A percentile compares a stretch with the other conserved stretches of the same genome.
phyloP scores from a whole-genome alignment of 2,329 filamentous ascomycete species.

The Fusarium sp. region DNA sequence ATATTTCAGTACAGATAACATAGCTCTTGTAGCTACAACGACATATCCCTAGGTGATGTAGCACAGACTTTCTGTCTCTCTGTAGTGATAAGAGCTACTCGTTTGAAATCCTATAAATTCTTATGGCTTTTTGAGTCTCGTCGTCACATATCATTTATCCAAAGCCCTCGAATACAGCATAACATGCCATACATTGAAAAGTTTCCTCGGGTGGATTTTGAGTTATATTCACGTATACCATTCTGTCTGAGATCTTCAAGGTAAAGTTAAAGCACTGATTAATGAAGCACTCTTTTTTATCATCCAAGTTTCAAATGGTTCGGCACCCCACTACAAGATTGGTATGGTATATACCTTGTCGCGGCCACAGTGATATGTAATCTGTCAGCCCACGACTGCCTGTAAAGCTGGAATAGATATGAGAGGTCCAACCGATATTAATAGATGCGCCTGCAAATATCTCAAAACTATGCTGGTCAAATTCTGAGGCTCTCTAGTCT shows the following conservation, averaged over 20 bases:
- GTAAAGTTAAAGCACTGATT: constrained; percentile 71
- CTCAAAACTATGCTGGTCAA: constrained; percentile 55
- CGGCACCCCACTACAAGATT: constrained; percentile 73
- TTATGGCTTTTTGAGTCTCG: constrained; percentile 66
- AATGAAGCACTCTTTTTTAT: constrained; percentile 69
- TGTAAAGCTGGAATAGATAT: constrained; percentile 74
- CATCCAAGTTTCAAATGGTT: constrained; percentile 67
- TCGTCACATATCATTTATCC: background rate
- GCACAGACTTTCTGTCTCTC: constrained; percentile 72
- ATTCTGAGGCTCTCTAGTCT: background rate
- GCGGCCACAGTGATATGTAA: constrained; percentile 76
- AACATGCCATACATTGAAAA: constrained; percentile 65
- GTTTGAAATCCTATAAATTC: constrained; percentile 70
- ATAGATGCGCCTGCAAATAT: constrained; percentile 76
- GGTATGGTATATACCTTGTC: constrained; percentile 72
- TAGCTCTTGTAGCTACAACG: constrained; percentile 44
- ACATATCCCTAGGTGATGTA: constrained; percentile 60
- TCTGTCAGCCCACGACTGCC: constrained; percentile 74
- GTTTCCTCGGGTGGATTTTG: constrained; percentile 74
- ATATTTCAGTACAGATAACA: too few relatives aligned
- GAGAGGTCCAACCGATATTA: constrained; percentile 68
- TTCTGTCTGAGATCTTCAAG: constrained; percentile 63
- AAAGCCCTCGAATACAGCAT: background rate
- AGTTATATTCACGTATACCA: constrained; percentile 69
- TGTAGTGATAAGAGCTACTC: constrained; percentile 77